Conservation (phyloP, 805 yeast species). For the Saccharomyces eubayanus region DNA sequence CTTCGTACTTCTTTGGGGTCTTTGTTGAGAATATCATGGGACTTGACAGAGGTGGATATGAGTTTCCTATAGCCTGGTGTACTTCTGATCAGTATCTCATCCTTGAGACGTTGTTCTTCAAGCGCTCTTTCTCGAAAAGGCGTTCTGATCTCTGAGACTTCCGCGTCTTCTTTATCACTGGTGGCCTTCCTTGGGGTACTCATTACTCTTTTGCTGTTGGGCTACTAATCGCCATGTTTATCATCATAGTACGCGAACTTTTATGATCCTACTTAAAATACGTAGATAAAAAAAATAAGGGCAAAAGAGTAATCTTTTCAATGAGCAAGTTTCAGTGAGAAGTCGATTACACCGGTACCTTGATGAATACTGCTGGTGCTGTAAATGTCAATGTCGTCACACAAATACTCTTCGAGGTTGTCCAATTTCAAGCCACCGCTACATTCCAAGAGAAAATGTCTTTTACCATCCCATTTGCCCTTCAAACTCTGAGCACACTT, state of each 20-base stretch:
- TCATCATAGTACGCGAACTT: not conserved
- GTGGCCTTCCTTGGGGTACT: conserved; percentile 7
- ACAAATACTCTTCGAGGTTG: conserved; percentile 57
- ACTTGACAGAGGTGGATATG: not conserved
- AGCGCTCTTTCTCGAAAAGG: conserved; percentile 23
- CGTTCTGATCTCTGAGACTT: conserved; percentile 10
- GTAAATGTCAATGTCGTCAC: conserved; percentile 79
- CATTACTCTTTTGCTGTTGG: conserved; percentile 4
- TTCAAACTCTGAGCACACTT: conserved; percentile 59
- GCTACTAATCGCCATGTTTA: not conserved
- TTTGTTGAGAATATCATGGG: conserved; percentile 4
- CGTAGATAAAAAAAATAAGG: not conserved
- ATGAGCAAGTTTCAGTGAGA: conserved; percentile 59
- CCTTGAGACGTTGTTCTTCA: conserved; percentile 16
- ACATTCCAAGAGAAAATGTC: conserved; percentile 69
- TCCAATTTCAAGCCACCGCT: conserved; percentile 79
- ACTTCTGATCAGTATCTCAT: conserved; percentile 13
- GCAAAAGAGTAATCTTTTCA: not conserved
- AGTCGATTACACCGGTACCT: conserved; percentile 78
- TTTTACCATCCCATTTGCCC: conserved; percentile 40
- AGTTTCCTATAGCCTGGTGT: conserved; percentile 17
- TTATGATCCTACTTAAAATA: not conserved
- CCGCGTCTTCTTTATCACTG: conserved; percentile 1
- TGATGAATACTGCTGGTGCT: conserved; percentile 89
- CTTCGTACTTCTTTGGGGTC: conserved; percentile 15